Base-by-base conservation (phyloP, 2,329 filamentous ascomycete genomes). In the Colletotrichum brevisporum region DNA sequence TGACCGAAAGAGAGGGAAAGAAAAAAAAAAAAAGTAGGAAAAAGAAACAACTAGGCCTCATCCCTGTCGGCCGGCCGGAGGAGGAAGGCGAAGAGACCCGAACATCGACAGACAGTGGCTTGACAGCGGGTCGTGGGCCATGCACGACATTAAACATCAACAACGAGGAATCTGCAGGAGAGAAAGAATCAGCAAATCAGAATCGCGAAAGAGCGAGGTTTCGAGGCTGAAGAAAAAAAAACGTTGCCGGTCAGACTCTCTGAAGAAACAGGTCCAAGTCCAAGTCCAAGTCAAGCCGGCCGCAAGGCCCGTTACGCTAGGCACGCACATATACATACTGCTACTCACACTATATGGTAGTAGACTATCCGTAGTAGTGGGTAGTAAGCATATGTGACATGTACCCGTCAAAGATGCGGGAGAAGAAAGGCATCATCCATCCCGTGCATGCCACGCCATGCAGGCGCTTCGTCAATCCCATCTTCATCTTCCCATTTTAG, bases 21-120 rank as follows among this genome's bases (percentile, higher is more conserved):
- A 24, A 36, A 8, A 10, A 36, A 36, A 36, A 36, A 36, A 36
- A 26, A 18, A 45, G n/a, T n/a, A n/a, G 36, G 27, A 55, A 56
- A 45, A 67, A 48, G 41, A 41, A 66, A 59, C 18, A 24, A n/a
- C 15, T 18, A 56, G 62, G 27, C 55, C 27, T 16, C 9, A 45
- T 61, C 62, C 55, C 43, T 69, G 55, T 57, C 41, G 50, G 57
- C 24, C 16, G 15, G 50, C 43, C 43, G 24, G 55, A 43, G 43
- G 27, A 45, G 16, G 21, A 45, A 51, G 41, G 51, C 45, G 63
- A 67, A 18, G n/a, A 21, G 31, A 66, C 43, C 52, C 67, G 67
- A 69, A 61, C 56, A 61, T 67, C 55, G 50, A 61, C 63, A 67
- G 55, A 69, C 16, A 39, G 67, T 67, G 67, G 63, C 31, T 67